These are phyloP conservation scores for Candida dajiaensis DNA, from an alignment of 805 yeast genomes.

Conservation along the genomic window DNA sequence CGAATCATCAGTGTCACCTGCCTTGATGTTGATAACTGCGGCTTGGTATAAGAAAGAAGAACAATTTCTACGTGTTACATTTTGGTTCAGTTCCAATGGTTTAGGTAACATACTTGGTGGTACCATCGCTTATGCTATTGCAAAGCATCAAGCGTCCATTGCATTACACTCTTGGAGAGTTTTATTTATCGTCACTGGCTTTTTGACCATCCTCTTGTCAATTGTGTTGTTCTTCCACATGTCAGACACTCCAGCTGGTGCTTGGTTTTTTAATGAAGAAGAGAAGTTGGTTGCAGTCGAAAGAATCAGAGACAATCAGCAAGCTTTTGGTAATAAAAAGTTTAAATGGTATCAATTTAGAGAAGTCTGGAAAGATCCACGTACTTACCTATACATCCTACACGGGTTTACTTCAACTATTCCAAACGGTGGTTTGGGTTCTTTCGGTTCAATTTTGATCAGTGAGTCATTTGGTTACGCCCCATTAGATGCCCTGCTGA, in stretches of 20 bases:
- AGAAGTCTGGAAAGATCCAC: conserved; percentile 45
- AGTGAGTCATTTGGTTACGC: conserved; percentile 13
- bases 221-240: conserved; percentile 42
- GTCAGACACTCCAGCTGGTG: conserved; percentile 50
- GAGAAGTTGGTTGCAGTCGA: conserved; percentile 44
- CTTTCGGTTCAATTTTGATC: conserved; percentile 15
- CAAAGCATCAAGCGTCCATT: conserved; percentile 32
- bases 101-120: background rate
- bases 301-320: conserved; percentile 48
- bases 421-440: conserved; percentile 45
- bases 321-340: conserved; percentile 50
- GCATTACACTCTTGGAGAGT: conserved; percentile 53
- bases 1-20: conserved; percentile 52
- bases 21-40: conserved; percentile 48
- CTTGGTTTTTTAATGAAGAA: conserved; percentile 40
- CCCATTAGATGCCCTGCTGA: conserved; percentile 9
- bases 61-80: conserved; percentile 25
- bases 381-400: conserved; percentile 42
- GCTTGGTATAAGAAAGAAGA: conserved; percentile 52
- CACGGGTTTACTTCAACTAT: conserved; percentile 36
- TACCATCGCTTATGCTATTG: conserved; percentile 17
- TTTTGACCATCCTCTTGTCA: conserved; percentile 47
- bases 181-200: conserved; percentile 54
- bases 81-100: conserved; percentile 1
- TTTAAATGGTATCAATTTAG: conserved; percentile 50